Percentiles rank a stretch among this genome's conserved stretches.
Conservation (phyloP, 768 basidiomycete genomes). For the Lactifluus echinatus region DNA sequence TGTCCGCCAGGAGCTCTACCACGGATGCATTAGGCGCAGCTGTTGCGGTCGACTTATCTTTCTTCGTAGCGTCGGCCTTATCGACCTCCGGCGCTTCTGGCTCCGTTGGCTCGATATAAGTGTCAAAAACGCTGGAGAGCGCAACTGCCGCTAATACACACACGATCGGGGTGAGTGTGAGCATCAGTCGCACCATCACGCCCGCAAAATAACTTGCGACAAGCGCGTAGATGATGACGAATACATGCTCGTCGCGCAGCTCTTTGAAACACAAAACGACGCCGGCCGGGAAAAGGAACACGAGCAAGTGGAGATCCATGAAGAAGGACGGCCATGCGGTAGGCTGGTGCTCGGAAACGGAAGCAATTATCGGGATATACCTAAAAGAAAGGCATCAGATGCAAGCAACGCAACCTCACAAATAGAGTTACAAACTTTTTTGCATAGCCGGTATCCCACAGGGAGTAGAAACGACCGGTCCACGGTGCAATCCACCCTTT, state of each 20-base stretch:
- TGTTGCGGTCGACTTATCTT: conserved; percentile 39
- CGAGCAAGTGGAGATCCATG: conserved; percentile 97
- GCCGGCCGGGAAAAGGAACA: conserved; percentile 96
- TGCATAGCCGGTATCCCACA: conserved; percentile 99
- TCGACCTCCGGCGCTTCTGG: conserved; percentile 40
- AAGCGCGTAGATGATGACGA: conserved; percentile 96
- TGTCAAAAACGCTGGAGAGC: conserved; percentile 78
- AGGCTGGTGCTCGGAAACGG: conserved; percentile 98
- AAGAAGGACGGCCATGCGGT: conserved; percentile 99
- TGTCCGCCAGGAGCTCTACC: conserved; percentile 16
- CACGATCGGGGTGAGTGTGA: conserved; percentile 93
- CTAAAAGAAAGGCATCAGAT: conserved; percentile 32
- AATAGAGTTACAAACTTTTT: conserved; percentile 59
- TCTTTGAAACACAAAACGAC: conserved; percentile 91
- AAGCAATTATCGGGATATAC: conserved; percentile 96
- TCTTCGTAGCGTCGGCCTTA: conserved; percentile 34
- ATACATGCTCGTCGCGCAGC: conserved; percentile 92
- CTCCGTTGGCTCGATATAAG: conserved; percentile 77
- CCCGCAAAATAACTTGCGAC: conserved; percentile 98
- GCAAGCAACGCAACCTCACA: too few species aligned
- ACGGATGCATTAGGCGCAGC: conserved; percentile 20
- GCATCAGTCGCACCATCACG: conserved; percentile 99
- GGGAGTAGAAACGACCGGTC: conserved; percentile 99
- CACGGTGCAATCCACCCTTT: conserved; percentile 96
- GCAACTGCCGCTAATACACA: conserved; percentile 91